Conservation (phyloP, 257 asterid species). For the Agastache rugosa region DNA sequence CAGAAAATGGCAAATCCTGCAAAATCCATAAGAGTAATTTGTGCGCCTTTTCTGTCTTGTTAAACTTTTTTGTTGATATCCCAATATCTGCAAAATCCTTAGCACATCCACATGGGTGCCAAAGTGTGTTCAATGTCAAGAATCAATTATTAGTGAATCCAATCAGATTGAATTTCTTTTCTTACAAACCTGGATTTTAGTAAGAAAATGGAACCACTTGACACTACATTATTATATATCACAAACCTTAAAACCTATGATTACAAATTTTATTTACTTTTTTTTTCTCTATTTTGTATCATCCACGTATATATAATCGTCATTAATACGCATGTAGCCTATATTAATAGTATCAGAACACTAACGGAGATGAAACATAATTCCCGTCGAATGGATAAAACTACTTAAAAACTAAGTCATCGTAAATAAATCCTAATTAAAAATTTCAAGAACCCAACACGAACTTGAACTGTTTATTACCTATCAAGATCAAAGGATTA, state of each 20-base stretch:
- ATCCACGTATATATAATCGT: not conserved
- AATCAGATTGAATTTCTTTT: not conserved
- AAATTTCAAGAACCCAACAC: too few relatives aligned
- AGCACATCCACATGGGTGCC: conserved; percentile 15
- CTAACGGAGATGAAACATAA: too few relatives aligned
- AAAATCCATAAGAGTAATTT: conserved; percentile 4
- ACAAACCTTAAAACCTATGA: not conserved
- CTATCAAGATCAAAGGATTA: too few relatives aligned
- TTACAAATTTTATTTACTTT: not conserved
- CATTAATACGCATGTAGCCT: too few relatives aligned
- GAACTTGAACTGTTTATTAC: too few relatives aligned
- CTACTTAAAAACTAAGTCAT: too few relatives aligned
- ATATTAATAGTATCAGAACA: too few relatives aligned
- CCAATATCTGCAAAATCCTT: not conserved
- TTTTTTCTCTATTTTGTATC: not conserved
- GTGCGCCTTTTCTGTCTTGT: not conserved
- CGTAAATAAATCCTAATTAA: too few relatives aligned
- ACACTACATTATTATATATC: not conserved
- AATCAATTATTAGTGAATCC: conserved; percentile 2
- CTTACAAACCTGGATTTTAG: not conserved
- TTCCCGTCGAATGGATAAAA: too few relatives aligned
- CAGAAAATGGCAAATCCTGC: conserved; percentile 22
- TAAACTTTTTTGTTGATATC: not conserved
- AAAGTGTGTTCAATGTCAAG: not conserved
- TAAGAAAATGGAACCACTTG: not conserved